Evolutionary conservation across 2,329 filamentous ascomycete species (phyloP).

Genomic region (Fusarium fracticaudum): DNA sequence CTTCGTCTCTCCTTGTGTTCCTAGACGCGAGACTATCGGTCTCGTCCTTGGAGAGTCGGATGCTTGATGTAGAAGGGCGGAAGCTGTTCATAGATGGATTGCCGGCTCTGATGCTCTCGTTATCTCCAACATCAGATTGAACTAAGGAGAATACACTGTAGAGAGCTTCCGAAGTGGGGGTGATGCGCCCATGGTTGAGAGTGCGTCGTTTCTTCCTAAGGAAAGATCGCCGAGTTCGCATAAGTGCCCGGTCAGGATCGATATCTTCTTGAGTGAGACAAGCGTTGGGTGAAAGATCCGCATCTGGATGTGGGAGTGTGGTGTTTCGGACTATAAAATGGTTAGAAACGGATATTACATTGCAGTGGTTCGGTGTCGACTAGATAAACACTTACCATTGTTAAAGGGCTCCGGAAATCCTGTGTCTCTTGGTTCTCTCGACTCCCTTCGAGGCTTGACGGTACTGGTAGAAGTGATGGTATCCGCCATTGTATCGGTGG

Average conservation of each 20-base stretch:
- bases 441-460: constrained; percentile 37
- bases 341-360: constrained; percentile 6
- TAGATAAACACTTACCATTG: constrained; percentile 50
- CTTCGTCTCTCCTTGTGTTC: constrained; percentile 41
- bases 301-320: constrained; percentile 69
- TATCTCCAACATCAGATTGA: constrained; percentile 37
- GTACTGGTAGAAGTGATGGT: constrained; percentile 40
- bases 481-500: constrained; percentile 43
- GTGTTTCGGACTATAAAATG: constrained; percentile 61
- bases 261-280: constrained; percentile 66
- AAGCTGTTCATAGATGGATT: constrained; percentile 45
- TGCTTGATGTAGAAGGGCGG: constrained; percentile 46
- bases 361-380: not conserved
- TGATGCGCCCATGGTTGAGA: constrained; percentile 58
- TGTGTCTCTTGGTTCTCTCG: constrained; percentile 54
- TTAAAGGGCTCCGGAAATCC: constrained; percentile 64
- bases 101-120: constrained; percentile 32
- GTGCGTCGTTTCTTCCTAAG: constrained; percentile 57
- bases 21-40: constrained; percentile 50
- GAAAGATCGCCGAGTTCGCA: constrained; percentile 58
- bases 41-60: constrained; percentile 50
- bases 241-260: constrained; percentile 53
- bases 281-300: constrained; percentile 65
- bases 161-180: constrained; percentile 47
- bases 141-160: constrained; percentile 48